Evolutionary conservation across 441 rosid genomes (phyloP).

Genomic region (California macrophylla): DNA sequence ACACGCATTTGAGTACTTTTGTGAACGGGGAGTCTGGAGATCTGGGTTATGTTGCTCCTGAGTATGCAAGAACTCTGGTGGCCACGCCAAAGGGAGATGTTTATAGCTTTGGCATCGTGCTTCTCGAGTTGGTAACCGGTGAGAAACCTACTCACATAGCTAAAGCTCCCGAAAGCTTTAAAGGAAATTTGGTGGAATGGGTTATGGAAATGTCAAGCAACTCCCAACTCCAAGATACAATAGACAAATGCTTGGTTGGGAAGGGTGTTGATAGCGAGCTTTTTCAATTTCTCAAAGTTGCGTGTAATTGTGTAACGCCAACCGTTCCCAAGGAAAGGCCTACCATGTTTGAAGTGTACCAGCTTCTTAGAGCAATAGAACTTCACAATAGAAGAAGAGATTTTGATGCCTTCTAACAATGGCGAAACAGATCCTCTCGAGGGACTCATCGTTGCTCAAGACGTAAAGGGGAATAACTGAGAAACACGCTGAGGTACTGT

Average conservation of each 20-base stretch:
- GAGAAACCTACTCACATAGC: conserved; percentile 58
- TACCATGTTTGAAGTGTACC: conserved; percentile 69
- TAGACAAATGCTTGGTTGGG: conserved; percentile 47
- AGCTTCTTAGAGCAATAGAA: conserved; percentile 60
- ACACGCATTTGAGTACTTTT: conserved; percentile 76
- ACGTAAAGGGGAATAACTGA: conserved; percentile 19
- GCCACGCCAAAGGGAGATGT: conserved; percentile 93
- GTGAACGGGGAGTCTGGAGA: conserved; percentile 93
- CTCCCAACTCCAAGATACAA: conserved; percentile 49
- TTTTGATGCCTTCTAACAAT: conserved; percentile 52
- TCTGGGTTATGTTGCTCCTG: conserved; percentile 85
- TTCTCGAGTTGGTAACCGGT: conserved; percentile 77
- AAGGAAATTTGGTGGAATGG: conserved; percentile 80
- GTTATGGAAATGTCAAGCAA: conserved; percentile 35
- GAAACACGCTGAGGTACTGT: conserved; percentile 11
- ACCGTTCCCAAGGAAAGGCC: conserved; percentile 62
- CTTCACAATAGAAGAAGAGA: conserved; percentile 62
- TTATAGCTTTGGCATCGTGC: conserved; percentile 81
- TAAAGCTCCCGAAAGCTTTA: conserved; percentile 55
- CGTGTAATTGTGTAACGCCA: conserved; percentile 56
- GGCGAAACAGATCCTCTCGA: conserved; percentile 37
- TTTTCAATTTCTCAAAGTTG: conserved; percentile 71
- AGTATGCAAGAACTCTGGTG: conserved; percentile 65
- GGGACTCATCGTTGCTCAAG: conserved; percentile 70
- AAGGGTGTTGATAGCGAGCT: conserved; percentile 56